Evolutionary conservation across 2,329 filamentous ascomycete species (phyloP).

Genomic region (Colletotrichum neosansevieriae): DNA sequence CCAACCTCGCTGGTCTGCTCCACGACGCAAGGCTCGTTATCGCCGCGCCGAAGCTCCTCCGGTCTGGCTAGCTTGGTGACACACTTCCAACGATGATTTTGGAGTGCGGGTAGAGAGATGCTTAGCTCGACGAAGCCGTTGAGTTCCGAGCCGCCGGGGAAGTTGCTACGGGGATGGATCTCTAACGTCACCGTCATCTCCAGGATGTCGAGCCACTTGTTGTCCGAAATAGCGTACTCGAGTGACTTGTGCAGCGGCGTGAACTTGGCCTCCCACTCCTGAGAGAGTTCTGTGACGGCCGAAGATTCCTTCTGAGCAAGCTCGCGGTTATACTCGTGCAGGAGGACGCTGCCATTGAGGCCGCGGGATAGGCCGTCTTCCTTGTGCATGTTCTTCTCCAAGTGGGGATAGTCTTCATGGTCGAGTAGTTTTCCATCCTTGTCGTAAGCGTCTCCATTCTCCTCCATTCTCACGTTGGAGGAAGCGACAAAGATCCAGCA

Average conservation of each 20-base stretch:
- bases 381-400: conserved; percentile 66
- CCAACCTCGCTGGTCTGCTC: conserved; percentile 64
- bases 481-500: conserved; percentile 71
- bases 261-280: conserved; percentile 70
- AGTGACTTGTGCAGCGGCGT: conserved; percentile 67
- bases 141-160: conserved; percentile 70
- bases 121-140: conserved; percentile 70
- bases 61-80: conserved; percentile 70
- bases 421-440: conserved; percentile 58
- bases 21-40: conserved; percentile 56
- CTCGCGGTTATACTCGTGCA: conserved; percentile 70
- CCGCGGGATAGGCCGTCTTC: conserved; percentile 63
- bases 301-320: conserved; percentile 68
- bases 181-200: conserved; percentile 73
- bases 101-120: conserved; percentile 65
- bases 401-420: conserved; percentile 65
- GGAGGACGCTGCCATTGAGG: conserved; percentile 61
- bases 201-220: conserved; percentile 68
- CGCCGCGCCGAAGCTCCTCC: conserved; percentile 59
- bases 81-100: conserved; percentile 71
- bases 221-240: conserved; percentile 59
- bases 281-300: conserved; percentile 64
- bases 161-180: conserved; percentile 67
- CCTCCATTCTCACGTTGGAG: conserved; percentile 63
- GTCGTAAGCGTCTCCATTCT: conserved; percentile 56